Evolutionary conservation across 805 yeast genomes (phyloP).

Genomic region (Yamadazyma phyllophila): DNA sequence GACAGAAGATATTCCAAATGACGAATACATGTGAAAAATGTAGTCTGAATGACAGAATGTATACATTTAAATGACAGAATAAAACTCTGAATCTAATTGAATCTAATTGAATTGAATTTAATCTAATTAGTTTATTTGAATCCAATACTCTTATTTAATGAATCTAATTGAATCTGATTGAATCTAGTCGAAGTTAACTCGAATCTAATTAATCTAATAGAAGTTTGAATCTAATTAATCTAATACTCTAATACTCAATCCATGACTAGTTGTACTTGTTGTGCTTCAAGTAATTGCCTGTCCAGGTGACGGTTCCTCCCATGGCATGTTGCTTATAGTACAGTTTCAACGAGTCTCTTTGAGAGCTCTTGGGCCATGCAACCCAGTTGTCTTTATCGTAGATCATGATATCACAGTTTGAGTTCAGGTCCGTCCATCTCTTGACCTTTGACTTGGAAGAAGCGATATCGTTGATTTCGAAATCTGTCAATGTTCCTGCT

Average conservation of each 20-base stretch:
- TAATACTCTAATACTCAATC: too few relatives aligned
- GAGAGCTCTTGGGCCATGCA: conserved; percentile 16
- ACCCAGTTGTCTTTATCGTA: conserved; percentile 16
- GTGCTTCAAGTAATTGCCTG: conserved; percentile 11
- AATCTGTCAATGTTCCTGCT: conserved; percentile 16
- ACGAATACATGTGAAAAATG: too few relatives aligned
- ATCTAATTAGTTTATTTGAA: too few relatives aligned
- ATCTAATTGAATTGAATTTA: too few relatives aligned
- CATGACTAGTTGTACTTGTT: background rate
- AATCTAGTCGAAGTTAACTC: too few relatives aligned
- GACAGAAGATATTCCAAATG: too few relatives aligned
- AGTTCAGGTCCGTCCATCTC: conserved; percentile 12
- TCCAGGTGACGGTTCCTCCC: conserved; percentile 19
- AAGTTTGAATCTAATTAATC: background rate
- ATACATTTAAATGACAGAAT: too few relatives aligned
- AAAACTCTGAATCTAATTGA: too few relatives aligned
- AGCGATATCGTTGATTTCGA: conserved; percentile 14
- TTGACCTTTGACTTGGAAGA: conserved; percentile 7
- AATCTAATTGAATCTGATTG: too few relatives aligned
- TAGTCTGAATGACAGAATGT: too few relatives aligned
- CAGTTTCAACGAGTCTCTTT: conserved; percentile 10
- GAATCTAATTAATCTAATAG: too few relatives aligned
- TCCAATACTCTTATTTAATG: too few relatives aligned
- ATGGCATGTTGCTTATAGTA: conserved; percentile 15
- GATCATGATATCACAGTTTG: conserved; percentile 18